Base-by-base conservation (phyloP, 169 alveolate genomes). In the Cryptosporidium baileyi region DNA sequence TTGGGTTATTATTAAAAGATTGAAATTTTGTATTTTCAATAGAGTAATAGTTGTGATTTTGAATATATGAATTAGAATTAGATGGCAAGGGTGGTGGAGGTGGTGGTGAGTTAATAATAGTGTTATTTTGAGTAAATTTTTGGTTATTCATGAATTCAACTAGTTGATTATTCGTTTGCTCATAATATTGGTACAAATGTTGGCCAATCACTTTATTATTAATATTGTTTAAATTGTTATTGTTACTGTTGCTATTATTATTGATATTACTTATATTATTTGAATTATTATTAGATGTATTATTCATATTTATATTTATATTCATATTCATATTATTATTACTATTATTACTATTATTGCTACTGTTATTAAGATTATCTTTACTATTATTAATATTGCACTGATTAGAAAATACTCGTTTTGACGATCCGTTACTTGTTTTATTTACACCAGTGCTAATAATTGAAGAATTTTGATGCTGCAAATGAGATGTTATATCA, bases 351-450 rank as follows among this genome's bases (percentile, higher is more conserved):
- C n/a, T 26, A 26, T 65, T 65, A 22, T 28, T 49, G 11, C 63
- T 49, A 19, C 81, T 62, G 19, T 45, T 47, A 47, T 60, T 13
- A 34, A 54, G 36, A 60, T 19, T 36, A 2, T 22, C 49, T 26
- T 51, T 65, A 7, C 19, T 51, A 28, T 13, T 26, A 26, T 65
- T 65, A 22, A 15, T 49, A 15, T 49, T 49, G 9, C 81, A 61
- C 28, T 45, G 22, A 47, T 60, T 65, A 3, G 63, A 65, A 49
- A 65, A 65, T 11, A 65, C 81, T 44, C 81, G 60, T 17, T 65
- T 65, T 22, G 81, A 65, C 24, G 49, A 60, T 8, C 63, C 60
- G 19, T 41, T 41, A 26, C 24, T 44, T 0, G 11, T 19, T 30
- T 24, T 57, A 7, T 28, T 13, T 5, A 9, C 19, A 19, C 19